Percentiles rank a stretch among this genome's conserved stretches.
These are phyloP conservation scores for Isabelozyma heimii DNA, from an alignment of 805 yeast genomes.

Conservation along the genomic window DNA sequence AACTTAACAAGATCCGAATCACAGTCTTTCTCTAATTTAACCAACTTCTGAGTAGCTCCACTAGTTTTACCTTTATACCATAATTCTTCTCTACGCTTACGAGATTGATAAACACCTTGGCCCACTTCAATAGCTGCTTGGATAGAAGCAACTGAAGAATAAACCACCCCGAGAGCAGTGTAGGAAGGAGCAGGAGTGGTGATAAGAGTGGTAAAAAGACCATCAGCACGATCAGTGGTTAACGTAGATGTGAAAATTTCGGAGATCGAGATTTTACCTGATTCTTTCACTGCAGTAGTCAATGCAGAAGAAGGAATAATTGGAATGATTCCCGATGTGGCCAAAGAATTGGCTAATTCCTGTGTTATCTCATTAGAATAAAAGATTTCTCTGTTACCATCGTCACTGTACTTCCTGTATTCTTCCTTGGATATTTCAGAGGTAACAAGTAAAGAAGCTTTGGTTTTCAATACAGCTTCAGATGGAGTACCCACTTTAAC, in stretches of 20 bases:
- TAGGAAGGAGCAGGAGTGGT: slow-evolving; percentile 58
- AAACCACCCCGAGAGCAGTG: slow-evolving; percentile 76
- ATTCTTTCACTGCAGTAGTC: slow-evolving; percentile 15
- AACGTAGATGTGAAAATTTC: slow-evolving; percentile 50
- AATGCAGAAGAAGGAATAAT: slow-evolving; percentile 23
- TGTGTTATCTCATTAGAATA: slow-evolving; percentile 15
- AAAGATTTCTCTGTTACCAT: slow-evolving; percentile 32
- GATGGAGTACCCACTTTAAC: slow-evolving; percentile 13
- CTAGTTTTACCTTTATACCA: slow-evolving; percentile 97
- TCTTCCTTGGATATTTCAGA: slow-evolving; percentile 10
- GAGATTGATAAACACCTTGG: slow-evolving; percentile 91
- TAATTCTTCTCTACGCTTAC: slow-evolving; percentile 72
- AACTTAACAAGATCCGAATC: slow-evolving; percentile 90
- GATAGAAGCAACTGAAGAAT: slow-evolving; percentile 82
- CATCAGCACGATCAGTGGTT: slow-evolving; percentile 83
- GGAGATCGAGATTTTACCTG: slow-evolving; percentile 32
- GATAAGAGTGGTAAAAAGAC: slow-evolving; percentile 81
- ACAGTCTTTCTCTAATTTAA: slow-evolving; percentile 75
- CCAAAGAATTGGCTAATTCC: slow-evolving; percentile 23
- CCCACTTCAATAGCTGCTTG: slow-evolving; percentile 74
- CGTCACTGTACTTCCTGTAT: slow-evolving; percentile 13
- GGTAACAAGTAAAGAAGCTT: slow-evolving; percentile 23
- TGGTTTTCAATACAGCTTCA: slow-evolving; percentile 7
- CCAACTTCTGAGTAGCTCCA: slow-evolving; percentile 87
- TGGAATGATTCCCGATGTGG: slow-evolving; percentile 27